Evolutionary conservation across 2,329 filamentous ascomycete genomes (phyloP).

Genomic region (Colletotrichum paranaense): DNA sequence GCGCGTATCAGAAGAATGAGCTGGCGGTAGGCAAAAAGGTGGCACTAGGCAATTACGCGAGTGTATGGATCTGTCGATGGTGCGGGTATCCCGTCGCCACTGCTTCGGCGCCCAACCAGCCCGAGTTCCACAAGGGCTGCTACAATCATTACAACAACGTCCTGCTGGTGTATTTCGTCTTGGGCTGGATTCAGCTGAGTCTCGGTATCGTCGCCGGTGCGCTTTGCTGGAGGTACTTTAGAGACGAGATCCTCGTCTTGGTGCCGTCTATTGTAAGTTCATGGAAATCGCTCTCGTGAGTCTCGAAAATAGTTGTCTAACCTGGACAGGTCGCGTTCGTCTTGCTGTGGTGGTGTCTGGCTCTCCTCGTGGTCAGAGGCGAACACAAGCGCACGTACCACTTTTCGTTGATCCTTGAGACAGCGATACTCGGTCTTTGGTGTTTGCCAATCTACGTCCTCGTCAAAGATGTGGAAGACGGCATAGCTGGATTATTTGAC

Average conservation of each 20-base stretch:
- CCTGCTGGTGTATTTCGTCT: slow-evolving; percentile 50
- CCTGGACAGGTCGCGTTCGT: slow-evolving; percentile 49
- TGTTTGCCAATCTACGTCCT: slow-evolving; percentile 39
- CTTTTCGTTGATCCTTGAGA: slow-evolving; percentile 50
- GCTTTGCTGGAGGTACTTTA: slow-evolving; percentile 52
- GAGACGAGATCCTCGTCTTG: slow-evolving; percentile 43
- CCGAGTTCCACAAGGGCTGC: slow-evolving; percentile 54
- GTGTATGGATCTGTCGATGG: slow-evolving; percentile 55
- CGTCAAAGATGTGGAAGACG: slow-evolving; percentile 33
- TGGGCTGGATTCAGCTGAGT: slow-evolving; percentile 51
- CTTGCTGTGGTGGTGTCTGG: slow-evolving; percentile 48
- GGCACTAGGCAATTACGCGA: slow-evolving; percentile 47
- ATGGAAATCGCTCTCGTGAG: not conserved
- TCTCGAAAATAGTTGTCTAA: not conserved
- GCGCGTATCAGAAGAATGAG: slow-evolving; percentile 48
- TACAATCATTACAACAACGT: slow-evolving; percentile 51
- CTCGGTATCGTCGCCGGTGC: slow-evolving; percentile 49
- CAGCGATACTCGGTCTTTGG: slow-evolving; percentile 47
- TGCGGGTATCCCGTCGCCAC: slow-evolving; percentile 53
- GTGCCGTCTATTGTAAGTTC: slow-evolving; percentile 49
- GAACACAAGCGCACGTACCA: slow-evolving; percentile 52
- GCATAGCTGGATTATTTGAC: slow-evolving; percentile 5
- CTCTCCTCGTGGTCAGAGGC: slow-evolving; percentile 47
- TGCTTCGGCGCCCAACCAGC: slow-evolving; percentile 45
- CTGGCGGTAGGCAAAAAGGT: slow-evolving; percentile 51